phyloP scores from a whole-genome alignment of 169 alveolate genomes.

The Besnoitia besnoiti region DNA sequence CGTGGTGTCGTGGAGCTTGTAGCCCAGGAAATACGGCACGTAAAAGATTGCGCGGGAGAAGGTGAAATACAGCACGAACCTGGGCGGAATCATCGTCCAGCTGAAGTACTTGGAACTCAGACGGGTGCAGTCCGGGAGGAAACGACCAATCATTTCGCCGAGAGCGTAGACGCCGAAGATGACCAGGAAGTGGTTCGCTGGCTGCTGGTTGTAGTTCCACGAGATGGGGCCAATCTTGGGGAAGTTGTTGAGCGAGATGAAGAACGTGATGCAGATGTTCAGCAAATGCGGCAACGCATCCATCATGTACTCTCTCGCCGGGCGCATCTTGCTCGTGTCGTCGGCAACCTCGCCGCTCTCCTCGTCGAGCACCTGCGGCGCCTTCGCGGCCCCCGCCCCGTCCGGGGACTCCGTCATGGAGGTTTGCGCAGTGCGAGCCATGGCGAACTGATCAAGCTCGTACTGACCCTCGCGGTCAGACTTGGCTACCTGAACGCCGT shows the following conservation, averaged over 20 bases:
- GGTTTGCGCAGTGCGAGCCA: background rate
- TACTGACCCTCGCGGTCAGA: background rate
- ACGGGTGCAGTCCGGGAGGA: background rate
- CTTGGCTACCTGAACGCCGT: background rate
- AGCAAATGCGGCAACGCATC: background rate
- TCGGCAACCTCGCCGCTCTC: background rate
- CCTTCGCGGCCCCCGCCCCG: background rate
- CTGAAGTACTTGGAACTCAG: background rate
- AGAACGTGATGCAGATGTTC: background rate
- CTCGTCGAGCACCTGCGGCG: background rate
- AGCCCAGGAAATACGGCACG: constrained; percentile 48
- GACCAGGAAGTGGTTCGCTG: constrained; percentile 37
- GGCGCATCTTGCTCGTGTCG: background rate
- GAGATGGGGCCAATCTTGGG: constrained; percentile 52
- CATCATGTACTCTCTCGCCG: background rate
- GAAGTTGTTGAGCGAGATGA: constrained; percentile 41
- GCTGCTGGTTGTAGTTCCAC: constrained; percentile 27
- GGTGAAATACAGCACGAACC: constrained; percentile 22
- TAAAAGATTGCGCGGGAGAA: constrained; percentile 1
- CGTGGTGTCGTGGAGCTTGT: background rate
- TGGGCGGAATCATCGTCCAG: constrained; percentile 36
- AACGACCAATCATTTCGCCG: constrained; percentile 34
- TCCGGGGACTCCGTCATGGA: background rate
- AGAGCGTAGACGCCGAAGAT: constrained; percentile 39
- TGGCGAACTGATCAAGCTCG: background rate